Evolutionary conservation across 2,329 filamentous ascomycete genomes (phyloP), one percentile per base, ranked within the genome.

Genomic region (Fusarium drepaniforme): DNA sequence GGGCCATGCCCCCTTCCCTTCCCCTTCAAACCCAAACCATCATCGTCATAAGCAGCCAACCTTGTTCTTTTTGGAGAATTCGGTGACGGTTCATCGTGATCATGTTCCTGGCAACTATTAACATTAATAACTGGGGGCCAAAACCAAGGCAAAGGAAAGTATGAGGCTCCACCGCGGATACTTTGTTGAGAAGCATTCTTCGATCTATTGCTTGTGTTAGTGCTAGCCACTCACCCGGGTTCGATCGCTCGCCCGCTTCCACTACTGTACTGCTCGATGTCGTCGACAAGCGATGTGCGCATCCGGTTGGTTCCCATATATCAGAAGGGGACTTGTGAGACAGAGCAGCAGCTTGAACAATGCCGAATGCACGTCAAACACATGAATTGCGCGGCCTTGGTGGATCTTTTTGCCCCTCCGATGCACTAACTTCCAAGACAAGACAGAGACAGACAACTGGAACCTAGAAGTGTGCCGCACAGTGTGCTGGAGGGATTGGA

Each of bases 361-460:
- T 53, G 59, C 65, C 37, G 71, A 75, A 75, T 70, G 69, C 66
- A 67, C 62, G 62, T 73, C 72, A 73, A 75, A 64, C 51, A 67
- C 67, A 72, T 75, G 69, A 73, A 75, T 75, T 75, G 72, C 72
- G 72, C 66, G 72, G 66, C 72, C 68, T 73, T 37, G 59, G 66
- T 63, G 72, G 72, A 68, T 74, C 56, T 38, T 58, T 58, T 58
- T 53, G 49, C n/a, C 37, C 35, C 37, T 70, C 58, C 62, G 69
- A 75, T 67, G 49, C 72, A 63, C 73, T 63, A 75, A 57, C 21
- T 42, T 51, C 28, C 35, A 33, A 69, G 67, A 71, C 63, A 64
- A 44, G 62, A 49, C 56, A 63, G 51, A 61, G 59, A 63, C 62
- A 51, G 59, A 63, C 62, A 51, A 38, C 35, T 37, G 35, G 35